Conservation (phyloP, 2,329 filamentous ascomycete genomes). For the Magnaporthiopsis rhizophila region DNA sequence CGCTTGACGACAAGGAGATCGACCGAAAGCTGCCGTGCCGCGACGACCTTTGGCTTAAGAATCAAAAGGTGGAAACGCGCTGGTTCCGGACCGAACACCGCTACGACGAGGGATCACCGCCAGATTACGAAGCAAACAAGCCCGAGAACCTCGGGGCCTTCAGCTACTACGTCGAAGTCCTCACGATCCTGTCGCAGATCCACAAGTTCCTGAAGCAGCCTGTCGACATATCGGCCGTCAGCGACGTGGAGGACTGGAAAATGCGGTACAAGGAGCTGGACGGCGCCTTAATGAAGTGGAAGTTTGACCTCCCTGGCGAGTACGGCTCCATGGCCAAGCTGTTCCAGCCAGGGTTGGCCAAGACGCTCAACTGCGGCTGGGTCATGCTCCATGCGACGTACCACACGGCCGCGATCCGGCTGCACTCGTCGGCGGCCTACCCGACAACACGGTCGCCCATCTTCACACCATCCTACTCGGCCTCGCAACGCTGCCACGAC, state of each 20-base stretch:
- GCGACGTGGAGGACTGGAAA: constrained; percentile 87
- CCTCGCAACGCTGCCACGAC: constrained; percentile 71
- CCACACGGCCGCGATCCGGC: constrained; percentile 79
- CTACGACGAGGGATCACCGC: constrained; percentile 27
- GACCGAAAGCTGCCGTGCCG: constrained; percentile 80
- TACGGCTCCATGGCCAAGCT: constrained; percentile 78
- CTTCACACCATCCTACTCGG: constrained; percentile 82
- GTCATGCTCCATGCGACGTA: constrained; percentile 89
- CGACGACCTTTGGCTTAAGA: constrained; percentile 78
- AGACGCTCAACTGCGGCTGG: constrained; percentile 71
- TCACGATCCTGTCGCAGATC: constrained; percentile 79
- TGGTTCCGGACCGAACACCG: constrained; percentile 58
- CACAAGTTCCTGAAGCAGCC: constrained; percentile 85
- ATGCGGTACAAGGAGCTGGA: constrained; percentile 79
- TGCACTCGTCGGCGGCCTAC: constrained; percentile 89
- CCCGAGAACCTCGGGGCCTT: constrained; percentile 81
- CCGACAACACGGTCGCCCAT: constrained; percentile 82
- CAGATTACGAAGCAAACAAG: constrained; percentile 58
- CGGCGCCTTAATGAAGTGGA: constrained; percentile 71
- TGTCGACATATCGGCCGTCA: constrained; percentile 75
- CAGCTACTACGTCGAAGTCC: constrained; percentile 82
- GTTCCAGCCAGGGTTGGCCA: constrained; percentile 60
- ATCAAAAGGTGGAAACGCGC: constrained; percentile 73
- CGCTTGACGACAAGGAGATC: constrained; percentile 80
- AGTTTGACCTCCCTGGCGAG: constrained; percentile 72